Conservation (phyloP, 164 flowering plant species). For the grape (Vitis vinifera) region ASM3070453v1 NC_081821.1:12903501-12904000, state of each 20-base stretch:
- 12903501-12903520: constrained; percentile 5
- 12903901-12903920: too few relatives aligned
- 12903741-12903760: rapidly evolving
- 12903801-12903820: too few relatives aligned
- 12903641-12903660: constrained; percentile 89
- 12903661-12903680: constrained; percentile 39
- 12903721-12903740: too few relatives aligned
- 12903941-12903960: too few relatives aligned
- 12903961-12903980: too few relatives aligned
- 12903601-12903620: constrained; percentile 85
- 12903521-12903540: constrained; percentile 46
- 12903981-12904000: neutral
- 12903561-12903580: constrained; percentile 89
- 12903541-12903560: constrained; percentile 88
- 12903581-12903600: constrained; percentile 88
- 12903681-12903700: constrained; percentile 9
- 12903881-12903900: too few relatives aligned
- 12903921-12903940: too few relatives aligned
- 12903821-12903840: too few relatives aligned
- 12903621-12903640: constrained; percentile 71
- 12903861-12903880: too few relatives aligned
- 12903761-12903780: too few relatives aligned
- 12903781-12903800: too few relatives aligned
- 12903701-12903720: neutral
- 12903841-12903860: too few relatives aligned